Conservation (phyloP, 306 rosid species). For the Casuarina equisetifolia region DNA sequence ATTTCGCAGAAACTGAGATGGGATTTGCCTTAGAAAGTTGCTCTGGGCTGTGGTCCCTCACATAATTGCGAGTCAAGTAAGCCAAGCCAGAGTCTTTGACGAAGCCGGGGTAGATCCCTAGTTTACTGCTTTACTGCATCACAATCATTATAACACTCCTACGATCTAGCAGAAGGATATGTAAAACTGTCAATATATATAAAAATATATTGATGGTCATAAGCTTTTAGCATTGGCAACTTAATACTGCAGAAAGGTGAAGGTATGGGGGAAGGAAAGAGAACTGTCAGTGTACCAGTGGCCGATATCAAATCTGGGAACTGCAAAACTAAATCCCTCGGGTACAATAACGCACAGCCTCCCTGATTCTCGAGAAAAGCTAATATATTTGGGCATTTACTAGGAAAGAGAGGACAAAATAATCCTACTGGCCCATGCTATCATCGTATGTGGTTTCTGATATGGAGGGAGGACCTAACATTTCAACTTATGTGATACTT, state of each 20-base stretch:
- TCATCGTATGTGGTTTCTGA: constrained; percentile 16
- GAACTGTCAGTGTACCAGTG: not conserved
- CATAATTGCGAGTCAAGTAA: too few relatives aligned
- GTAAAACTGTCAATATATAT: too few relatives aligned
- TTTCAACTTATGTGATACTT: constrained; percentile 7
- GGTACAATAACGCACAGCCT: constrained; percentile 4
- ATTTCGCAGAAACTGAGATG: too few relatives aligned
- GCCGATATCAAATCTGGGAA: not conserved
- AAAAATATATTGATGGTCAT: too few relatives aligned
- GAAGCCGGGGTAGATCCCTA: too few relatives aligned
- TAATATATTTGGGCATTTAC: constrained; percentile 8
- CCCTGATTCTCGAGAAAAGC: not conserved
- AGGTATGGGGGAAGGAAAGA: not conserved
- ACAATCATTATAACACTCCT: too few relatives aligned
- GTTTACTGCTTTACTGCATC: too few relatives aligned
- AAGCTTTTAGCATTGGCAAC: too few relatives aligned
- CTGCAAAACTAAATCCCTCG: not conserved
- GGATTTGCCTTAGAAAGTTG: too few relatives aligned
- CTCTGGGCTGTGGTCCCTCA: too few relatives aligned
- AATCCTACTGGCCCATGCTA: constrained; percentile 22
- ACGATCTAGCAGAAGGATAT: too few relatives aligned
- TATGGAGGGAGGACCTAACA: constrained; percentile 21
- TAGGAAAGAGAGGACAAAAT: not conserved
- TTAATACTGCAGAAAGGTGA: not conserved
- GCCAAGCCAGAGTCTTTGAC: too few relatives aligned